Base-by-base conservation (phyloP, 2,329 filamentous ascomycete genomes). In the Ilyonectria mors-panacis region DNA sequence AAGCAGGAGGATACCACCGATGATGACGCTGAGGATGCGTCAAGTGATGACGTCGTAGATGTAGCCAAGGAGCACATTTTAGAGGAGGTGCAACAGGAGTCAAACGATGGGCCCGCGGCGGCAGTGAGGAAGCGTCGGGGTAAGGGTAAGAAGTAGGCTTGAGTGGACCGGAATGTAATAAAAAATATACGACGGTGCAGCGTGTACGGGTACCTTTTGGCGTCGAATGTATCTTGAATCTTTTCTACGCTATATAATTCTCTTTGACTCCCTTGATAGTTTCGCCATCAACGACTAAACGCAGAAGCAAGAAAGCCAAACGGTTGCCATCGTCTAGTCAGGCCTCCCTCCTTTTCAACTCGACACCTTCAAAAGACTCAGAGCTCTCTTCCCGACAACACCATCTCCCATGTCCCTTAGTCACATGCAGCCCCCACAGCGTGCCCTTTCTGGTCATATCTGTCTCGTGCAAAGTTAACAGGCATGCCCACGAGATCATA, bases 131-230 rank as follows among this genome's bases (percentile, higher is more conserved):
- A 76, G 69, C 69, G 77, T 37, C 68, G 69, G 12, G 62, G 51
- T 10, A 77, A 75, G 60, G 68, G 64, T 12, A 78, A 75, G 64
- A 75, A 76, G 61, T 78, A 63, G 68, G 47, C 6, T 4, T 5
- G 9, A 44, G 35, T 30, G 15, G 26, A 47, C 15, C 6, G 59
- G 30, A 23, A 37, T 48, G 37, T 55, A 62, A 54, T 55, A 15
- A 55, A 62, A 30, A 19, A 42, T 19, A 42, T 35, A 15, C 19
- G 9, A 47, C 26, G 15, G 57, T 30, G n/a, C 3, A n/a, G 4
- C 8, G 28, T 37, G 9, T 28, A 28, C 9, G n/a, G 26, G 37
- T 42, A 47, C 23, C 17, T 47, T 42, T 48, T 17, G 39, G 48
- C 55, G 55, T 59, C 37, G 39, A 55, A 54, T 54, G 42, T 50